These are phyloP conservation scores for Cladorrhinum sp. DNA, from an alignment of 2,329 filamentous ascomycete genomes.

Conservation along the genomic window DNA sequence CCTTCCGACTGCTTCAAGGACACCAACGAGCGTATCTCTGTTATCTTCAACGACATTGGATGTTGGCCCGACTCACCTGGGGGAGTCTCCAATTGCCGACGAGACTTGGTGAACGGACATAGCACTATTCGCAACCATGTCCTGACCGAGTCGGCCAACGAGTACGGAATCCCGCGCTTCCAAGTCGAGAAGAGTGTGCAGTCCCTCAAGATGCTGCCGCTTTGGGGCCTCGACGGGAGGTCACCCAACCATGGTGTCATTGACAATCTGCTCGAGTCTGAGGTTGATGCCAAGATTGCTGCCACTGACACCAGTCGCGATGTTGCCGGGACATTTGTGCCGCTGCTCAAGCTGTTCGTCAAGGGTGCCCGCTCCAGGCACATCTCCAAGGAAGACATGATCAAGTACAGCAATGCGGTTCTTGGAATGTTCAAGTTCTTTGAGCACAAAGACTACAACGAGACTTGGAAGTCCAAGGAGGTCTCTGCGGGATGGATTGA, in stretches of 20 bases:
- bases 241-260: slow-evolving; percentile 53
- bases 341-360: slow-evolving; percentile 44
- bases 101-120: slow-evolving; percentile 54
- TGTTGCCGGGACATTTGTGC: slow-evolving; percentile 52
- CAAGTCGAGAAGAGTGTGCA: slow-evolving; percentile 55
- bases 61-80: slow-evolving; percentile 53
- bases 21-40: slow-evolving; percentile 46
- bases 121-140: slow-evolving; percentile 54
- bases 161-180: slow-evolving; percentile 53
- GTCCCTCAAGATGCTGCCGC: slow-evolving; percentile 51
- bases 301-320: slow-evolving; percentile 41
- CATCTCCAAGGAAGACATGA: slow-evolving; percentile 40
- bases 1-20: slow-evolving; percentile 44
- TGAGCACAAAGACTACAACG: slow-evolving; percentile 43
- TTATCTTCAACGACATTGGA: slow-evolving; percentile 51
- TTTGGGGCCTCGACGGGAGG: slow-evolving; percentile 54
- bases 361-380: slow-evolving; percentile 43
- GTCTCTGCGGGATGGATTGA: slow-evolving; percentile 45
- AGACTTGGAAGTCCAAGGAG: slow-evolving; percentile 45
- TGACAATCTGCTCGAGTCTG: slow-evolving; percentile 49
- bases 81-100: slow-evolving; percentile 53
- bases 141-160: slow-evolving; percentile 53
- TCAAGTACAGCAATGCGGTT: slow-evolving; percentile 43
- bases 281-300: slow-evolving; percentile 42
- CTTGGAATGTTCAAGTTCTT: slow-evolving; percentile 49